Base-by-base conservation (phyloP, 2,329 filamentous ascomycete genomes). In the Fusarium phyllophilum region DNA sequence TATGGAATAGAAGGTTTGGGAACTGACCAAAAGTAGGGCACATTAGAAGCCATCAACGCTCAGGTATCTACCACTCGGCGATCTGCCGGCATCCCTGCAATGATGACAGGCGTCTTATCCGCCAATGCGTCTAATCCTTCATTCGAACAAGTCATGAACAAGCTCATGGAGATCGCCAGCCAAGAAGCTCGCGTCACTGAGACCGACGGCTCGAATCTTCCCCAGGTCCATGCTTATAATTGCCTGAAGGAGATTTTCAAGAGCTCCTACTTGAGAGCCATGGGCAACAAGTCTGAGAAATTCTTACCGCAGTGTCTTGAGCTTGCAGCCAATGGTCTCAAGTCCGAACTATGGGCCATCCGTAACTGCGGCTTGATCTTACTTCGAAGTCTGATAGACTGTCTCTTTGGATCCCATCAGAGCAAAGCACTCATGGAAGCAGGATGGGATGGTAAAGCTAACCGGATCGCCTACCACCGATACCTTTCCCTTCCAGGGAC, bases 221-320 rank as follows among this genome's bases (percentile, higher is more conserved):
- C 95, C 1, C 96, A 99, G 82, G 96, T 99, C 0, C 96, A 99
- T 81, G 95, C 96, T 0, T 89, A 97, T 79, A 99, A 99, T 80
- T 97, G 94, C 69, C 85, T 99, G 65, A 96, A 96, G 79, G 95
- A 97, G 73, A 92, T 97, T 5, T 96, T 98, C 82, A 96, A 94
- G 65, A 95, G 92, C 75, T 94, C 94, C 0, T 89, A 90, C 56
- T 86, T 98, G 24, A 87, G 94, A 0, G 89, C 90, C 39, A 87
- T 97, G 26, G 89, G 93, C 34, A 90, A 90, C 62, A 88, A 89
- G 60, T 93, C 94, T 1, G 94, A 97, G 77, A 85, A 86, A 1
- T 92, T 95, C 75, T 86, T 98, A 13, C 91, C 93, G 14, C 86
- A 90, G 36, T 92, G 92, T 39, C 86, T 99, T 8, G 89, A 92